Percentiles rank a stretch among this genome's conserved stretches.
Conservation (phyloP, 345 rosid species). For the Schrenkiella parvula region DNA sequence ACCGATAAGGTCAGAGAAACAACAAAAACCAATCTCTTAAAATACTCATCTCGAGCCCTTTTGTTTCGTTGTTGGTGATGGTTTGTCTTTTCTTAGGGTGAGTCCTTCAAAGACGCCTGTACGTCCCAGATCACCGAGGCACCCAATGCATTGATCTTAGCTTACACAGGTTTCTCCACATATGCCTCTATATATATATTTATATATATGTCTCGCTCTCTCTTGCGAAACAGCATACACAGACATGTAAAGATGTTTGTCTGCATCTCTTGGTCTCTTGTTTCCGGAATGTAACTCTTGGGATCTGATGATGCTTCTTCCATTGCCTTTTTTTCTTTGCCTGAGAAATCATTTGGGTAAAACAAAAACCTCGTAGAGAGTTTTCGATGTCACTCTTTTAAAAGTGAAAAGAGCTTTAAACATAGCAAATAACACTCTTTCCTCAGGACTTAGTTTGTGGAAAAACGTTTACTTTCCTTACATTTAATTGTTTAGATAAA, state of each 20-base stretch:
- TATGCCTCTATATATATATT: background rate
- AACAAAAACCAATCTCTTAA: background rate
- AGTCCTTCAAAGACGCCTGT: constrained; percentile 99
- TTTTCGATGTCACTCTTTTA: background rate
- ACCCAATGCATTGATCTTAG: constrained; percentile 53
- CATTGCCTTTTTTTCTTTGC: constrained; percentile 1
- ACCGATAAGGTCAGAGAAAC: constrained; percentile 66
- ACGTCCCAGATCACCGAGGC: constrained; percentile 84
- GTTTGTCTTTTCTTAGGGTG: constrained; percentile 49
- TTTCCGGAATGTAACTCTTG: constrained; percentile 31
- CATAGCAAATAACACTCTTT: constrained; percentile 6
- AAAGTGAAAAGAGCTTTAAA: constrained; percentile 1
- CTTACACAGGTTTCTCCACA: constrained; percentile 25
- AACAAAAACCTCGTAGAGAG: constrained; percentile 13
- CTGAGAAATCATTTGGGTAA: constrained; percentile 19
- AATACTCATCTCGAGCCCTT: background rate
- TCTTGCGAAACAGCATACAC: constrained; percentile 24
- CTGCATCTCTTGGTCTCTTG: constrained; percentile 35
- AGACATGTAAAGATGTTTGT: constrained; percentile 41
- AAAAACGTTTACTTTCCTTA: background rate
- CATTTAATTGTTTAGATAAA: background rate
- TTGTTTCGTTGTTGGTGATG: background rate
- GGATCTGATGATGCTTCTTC: constrained; percentile 24
- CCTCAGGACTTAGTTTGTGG: background rate
- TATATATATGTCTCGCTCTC: constrained; percentile 3